These are phyloP conservation scores for Neocallimastix lanati DNA, from an alignment of 192 early-diverging fungal species.

Conservation along the genomic window DNA sequence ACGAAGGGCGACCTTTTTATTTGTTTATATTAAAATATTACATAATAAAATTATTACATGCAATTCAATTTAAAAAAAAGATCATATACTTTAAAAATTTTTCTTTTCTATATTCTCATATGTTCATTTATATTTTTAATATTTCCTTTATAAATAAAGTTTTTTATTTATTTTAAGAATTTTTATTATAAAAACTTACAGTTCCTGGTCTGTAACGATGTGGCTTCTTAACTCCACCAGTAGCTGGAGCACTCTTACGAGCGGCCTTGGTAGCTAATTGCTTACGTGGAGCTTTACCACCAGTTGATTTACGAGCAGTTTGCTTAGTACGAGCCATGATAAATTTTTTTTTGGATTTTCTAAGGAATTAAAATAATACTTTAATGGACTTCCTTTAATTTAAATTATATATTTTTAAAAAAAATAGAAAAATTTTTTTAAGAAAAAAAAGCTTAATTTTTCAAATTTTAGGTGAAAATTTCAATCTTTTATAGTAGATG, in stretches of 20 bases:
- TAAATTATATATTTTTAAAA: slow-evolving; percentile 6
- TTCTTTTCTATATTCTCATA: too few species aligned
- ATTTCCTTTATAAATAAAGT: too few species aligned
- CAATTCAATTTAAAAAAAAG: too few species aligned
- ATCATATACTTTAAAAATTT: too few species aligned
- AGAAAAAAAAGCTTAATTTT: background rate
- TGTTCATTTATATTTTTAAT: too few species aligned
- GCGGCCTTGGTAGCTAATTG: slow-evolving; percentile 43
- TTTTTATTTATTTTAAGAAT: too few species aligned
- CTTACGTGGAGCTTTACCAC: slow-evolving; percentile 97
- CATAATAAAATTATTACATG: too few species aligned
- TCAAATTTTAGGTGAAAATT: background rate
- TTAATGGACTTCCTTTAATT: background rate
- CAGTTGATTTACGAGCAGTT: slow-evolving; percentile 96
- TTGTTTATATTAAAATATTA: too few species aligned
- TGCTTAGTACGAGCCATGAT: slow-evolving; percentile 67
- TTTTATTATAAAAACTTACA: slow-evolving; percentile 10
- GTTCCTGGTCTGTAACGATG: slow-evolving; percentile 68
- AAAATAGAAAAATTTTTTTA: background rate
- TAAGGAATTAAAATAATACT: background rate
- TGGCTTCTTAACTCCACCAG: slow-evolving; percentile 77
- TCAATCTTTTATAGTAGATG: background rate
- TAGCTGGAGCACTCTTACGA: slow-evolving; percentile 81
- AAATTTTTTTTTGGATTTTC: background rate
- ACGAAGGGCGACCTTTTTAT: background rate